phyloP scores from a whole-genome alignment of 2,329 filamentous ascomycete genomes.

The Chaetomiaceae sp. region DNA sequence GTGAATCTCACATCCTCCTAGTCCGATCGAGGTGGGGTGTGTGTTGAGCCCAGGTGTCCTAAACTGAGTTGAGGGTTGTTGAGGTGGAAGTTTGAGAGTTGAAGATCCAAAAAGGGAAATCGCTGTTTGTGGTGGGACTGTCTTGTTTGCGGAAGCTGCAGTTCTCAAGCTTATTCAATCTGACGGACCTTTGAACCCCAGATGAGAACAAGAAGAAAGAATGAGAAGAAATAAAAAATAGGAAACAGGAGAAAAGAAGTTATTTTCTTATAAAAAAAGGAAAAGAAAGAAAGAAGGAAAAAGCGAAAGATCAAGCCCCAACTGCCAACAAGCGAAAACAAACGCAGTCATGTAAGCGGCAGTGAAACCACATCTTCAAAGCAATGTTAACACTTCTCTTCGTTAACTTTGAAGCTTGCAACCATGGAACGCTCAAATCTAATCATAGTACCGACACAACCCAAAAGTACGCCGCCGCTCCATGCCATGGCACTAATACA shows the following conservation, averaged over 20 bases:
- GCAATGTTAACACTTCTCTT: not conserved
- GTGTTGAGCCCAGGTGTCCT: not conserved
- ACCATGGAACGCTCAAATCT: not conserved
- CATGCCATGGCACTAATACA: conserved; percentile 10
- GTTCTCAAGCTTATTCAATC: not conserved
- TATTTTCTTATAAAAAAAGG: too few species aligned
- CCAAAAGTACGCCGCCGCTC: conserved; percentile 14
- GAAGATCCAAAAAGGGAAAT: not conserved
- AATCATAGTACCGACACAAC: not conserved
- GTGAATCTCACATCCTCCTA: not conserved
- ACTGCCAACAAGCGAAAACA: too few species aligned
- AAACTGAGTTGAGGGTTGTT: not conserved
- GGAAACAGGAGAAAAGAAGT: too few species aligned
- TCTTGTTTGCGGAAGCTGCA: not conserved
- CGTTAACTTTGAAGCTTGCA: not conserved
- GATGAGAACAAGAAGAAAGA: too few species aligned
- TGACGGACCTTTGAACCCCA: too few species aligned
- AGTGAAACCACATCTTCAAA: too few species aligned
- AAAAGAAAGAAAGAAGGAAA: too few species aligned
- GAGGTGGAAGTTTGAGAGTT: not conserved
- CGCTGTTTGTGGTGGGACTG: not conserved
- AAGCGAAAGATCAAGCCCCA: too few species aligned
- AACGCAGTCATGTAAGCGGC: too few species aligned
- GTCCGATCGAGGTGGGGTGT: not conserved
- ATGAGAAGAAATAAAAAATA: too few species aligned